Percentiles rank a stretch among this genome's conserved stretches.
phyloP scores from a whole-genome alignment of 495 filamentous ascomycete genomes.

The Penicillium soppii region DNA sequence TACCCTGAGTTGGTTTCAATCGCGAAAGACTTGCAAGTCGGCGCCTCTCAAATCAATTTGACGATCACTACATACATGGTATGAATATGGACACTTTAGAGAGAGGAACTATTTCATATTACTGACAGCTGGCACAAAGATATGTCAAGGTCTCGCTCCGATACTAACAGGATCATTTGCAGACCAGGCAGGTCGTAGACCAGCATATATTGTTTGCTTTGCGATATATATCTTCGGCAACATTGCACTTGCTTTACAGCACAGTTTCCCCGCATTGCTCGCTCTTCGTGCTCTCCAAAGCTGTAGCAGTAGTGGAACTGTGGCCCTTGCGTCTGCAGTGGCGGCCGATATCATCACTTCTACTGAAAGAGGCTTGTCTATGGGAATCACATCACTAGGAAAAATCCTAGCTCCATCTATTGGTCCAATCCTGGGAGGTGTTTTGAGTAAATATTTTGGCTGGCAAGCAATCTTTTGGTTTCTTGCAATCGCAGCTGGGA shows the following conservation, averaged over 20 bases:
- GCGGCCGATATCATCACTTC: slow-evolving; percentile 46
- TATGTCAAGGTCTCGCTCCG: slow-evolving; percentile 51
- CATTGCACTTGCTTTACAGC: slow-evolving; percentile 46
- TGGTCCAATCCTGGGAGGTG: slow-evolving; percentile 63
- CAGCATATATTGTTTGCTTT: slow-evolving; percentile 48
- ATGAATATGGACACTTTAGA: not conserved
- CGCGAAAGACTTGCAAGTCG: slow-evolving; percentile 37
- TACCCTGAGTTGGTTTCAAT: slow-evolving; percentile 47
- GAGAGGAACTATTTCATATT: not conserved
- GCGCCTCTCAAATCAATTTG: slow-evolving; percentile 43
- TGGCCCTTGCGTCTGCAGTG: slow-evolving; percentile 45
- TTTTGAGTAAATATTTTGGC: slow-evolving; percentile 61
- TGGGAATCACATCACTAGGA: slow-evolving; percentile 38
- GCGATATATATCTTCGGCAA: slow-evolving; percentile 47
- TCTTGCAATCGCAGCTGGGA: slow-evolving; percentile 53
- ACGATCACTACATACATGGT: slow-evolving; percentile 54
- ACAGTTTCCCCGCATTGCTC: slow-evolving; percentile 44
- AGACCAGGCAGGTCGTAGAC: slow-evolving; percentile 49
- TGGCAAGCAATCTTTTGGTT: slow-evolving; percentile 81
- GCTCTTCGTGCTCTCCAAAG: slow-evolving; percentile 51
- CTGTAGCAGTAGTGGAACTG: slow-evolving; percentile 47
- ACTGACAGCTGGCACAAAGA: slow-evolving; percentile 19
- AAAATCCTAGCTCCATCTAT: slow-evolving; percentile 40
- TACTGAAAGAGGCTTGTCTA: slow-evolving; percentile 47
- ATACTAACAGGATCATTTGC: slow-evolving; percentile 50